phyloP scores from a whole-genome alignment of 345 rosid species.

The Euphorbia lathyris region DNA sequence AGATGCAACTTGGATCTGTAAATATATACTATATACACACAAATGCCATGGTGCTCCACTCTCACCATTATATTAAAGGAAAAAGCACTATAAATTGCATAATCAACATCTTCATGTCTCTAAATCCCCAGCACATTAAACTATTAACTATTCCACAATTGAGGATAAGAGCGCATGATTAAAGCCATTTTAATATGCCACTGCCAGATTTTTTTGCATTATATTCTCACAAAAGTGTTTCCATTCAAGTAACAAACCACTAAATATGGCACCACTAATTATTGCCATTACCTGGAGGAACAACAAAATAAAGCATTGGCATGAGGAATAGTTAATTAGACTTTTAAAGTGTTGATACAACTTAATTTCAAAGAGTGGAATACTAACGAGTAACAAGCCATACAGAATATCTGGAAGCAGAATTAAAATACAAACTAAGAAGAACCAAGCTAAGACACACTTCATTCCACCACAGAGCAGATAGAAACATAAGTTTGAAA shows the following conservation, averaged over 20 bases:
- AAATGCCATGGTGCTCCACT: constrained; percentile 5
- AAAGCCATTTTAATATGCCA: not conserved
- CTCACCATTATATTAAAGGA: not conserved
- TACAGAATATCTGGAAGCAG: constrained; percentile 13
- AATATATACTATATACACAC: not conserved
- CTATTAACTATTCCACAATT: not conserved
- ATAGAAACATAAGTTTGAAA: not conserved
- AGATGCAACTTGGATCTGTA: not conserved
- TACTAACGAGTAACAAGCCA: constrained; percentile 9
- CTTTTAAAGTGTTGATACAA: constrained; percentile 3
- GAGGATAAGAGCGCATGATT: constrained; percentile 3
- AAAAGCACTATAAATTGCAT: not conserved
- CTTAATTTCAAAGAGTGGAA: constrained; percentile 3
- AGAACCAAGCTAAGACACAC: not conserved
- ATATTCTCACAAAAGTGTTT: not conserved
- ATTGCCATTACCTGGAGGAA: not conserved
- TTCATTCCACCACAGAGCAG: constrained; percentile 5
- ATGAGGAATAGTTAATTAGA: not conserved
- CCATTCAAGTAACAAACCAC: not conserved
- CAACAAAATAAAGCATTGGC: not conserved
- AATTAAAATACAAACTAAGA: not conserved
- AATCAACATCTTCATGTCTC: constrained; percentile 16
- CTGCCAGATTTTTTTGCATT: not conserved
- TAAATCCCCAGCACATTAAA: constrained; percentile 2
- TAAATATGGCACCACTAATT: constrained; percentile 3